These are phyloP conservation scores for Davidsoniella australis DNA, from an alignment of 2,329 filamentous ascomycete species.

Conservation along the genomic window DNA sequence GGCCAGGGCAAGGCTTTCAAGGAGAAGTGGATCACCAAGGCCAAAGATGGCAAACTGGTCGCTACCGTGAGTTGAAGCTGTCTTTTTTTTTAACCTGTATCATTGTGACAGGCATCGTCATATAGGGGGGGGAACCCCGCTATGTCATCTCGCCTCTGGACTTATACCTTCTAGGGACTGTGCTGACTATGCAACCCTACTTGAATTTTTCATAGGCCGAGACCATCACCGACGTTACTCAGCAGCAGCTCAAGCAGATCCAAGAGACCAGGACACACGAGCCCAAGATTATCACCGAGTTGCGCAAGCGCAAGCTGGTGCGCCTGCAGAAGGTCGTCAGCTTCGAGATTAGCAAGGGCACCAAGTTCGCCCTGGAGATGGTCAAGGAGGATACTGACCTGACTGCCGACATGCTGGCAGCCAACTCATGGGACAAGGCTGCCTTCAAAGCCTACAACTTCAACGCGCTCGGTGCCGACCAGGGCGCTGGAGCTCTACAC, in stretches of 20 bases:
- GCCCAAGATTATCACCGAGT: slow-evolving; percentile 57
- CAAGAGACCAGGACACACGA: slow-evolving; percentile 56
- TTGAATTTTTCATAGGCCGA: slow-evolving; percentile 30
- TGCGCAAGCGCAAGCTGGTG: slow-evolving; percentile 86
- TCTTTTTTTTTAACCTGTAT: background rate
- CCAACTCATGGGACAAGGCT: slow-evolving; percentile 80
- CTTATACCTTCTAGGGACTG: background rate
- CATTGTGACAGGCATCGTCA: background rate
- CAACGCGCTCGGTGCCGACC: slow-evolving; percentile 50
- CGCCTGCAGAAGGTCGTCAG: slow-evolving; percentile 67
- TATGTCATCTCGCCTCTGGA: background rate
- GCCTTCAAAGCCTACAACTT: slow-evolving; percentile 68
- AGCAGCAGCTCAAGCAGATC: slow-evolving; percentile 57
- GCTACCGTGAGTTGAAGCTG: slow-evolving; percentile 27
- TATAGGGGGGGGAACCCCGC: background rate
- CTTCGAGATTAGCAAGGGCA: slow-evolving; percentile 70
- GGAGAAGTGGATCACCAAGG: slow-evolving; percentile 53
- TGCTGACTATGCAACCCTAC: background rate
- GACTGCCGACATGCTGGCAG: slow-evolving; percentile 79
- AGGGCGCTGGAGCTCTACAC: slow-evolving; percentile 43
- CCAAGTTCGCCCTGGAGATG: slow-evolving; percentile 78
- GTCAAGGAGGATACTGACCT: slow-evolving; percentile 88
- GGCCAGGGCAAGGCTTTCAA: slow-evolving; percentile 94
- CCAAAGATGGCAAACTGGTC: slow-evolving; percentile 37
- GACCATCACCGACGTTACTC: slow-evolving; percentile 63